Evolutionary conservation across 352 stramenopile genomes (phyloP).

Genomic region (Blastocystis sp.): DNA sequence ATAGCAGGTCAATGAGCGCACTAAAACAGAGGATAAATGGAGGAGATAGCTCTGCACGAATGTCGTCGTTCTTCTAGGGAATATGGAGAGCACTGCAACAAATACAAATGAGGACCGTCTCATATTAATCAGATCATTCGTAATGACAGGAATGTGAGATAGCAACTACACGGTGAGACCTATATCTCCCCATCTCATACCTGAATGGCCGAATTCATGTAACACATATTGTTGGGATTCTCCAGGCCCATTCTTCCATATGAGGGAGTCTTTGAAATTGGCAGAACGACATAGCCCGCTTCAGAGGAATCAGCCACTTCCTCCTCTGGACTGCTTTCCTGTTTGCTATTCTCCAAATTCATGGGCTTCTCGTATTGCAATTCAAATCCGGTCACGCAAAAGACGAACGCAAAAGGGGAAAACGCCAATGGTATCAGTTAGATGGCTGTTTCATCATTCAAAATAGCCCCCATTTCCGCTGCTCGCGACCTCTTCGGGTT

Average conservation of each 20-base stretch:
- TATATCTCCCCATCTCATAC: neutral
- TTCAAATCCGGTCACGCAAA: no score
- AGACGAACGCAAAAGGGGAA: no score
- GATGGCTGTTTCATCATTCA: no score
- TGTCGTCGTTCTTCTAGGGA: neutral
- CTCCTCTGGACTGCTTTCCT: no score
- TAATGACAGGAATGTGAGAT: slow-evolving; percentile 16
- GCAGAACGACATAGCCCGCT: no score
- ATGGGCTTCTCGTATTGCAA: no score
- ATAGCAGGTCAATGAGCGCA: neutral
- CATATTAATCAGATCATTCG: neutral
- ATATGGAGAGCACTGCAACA: neutral
- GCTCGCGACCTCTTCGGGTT: no score
- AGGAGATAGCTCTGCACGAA: neutral
- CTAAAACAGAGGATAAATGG: neutral
- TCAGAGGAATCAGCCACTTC: no score
- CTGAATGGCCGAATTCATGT: slow-evolving; percentile 34
- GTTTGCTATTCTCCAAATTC: no score
- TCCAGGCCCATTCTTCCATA: slow-evolving; percentile 6
- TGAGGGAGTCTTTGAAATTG: neutral
- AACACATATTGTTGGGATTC: slow-evolving; percentile 21
- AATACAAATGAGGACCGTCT: neutral
- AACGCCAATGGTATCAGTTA: no score
- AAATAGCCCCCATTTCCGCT: no score
- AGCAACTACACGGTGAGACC: neutral